A percentile compares a stretch with the other conserved stretches of the same genome.
These are phyloP conservation scores for Aspergillus sergii DNA, from an alignment of 2,329 filamentous ascomycete genomes.

Conservation along the genomic window DNA sequence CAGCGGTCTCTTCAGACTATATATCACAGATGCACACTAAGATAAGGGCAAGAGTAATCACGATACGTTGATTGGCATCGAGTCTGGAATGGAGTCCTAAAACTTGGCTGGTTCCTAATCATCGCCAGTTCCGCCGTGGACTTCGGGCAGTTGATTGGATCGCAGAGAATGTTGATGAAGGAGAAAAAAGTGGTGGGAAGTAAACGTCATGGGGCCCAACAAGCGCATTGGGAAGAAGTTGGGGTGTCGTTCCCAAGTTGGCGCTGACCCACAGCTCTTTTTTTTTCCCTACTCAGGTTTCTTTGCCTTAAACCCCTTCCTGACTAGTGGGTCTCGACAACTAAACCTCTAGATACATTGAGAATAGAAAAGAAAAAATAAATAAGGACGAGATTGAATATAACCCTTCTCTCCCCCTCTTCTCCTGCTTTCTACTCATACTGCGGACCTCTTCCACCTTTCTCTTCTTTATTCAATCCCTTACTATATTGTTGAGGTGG, in stretches of 20 bases:
- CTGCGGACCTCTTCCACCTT: not conserved
- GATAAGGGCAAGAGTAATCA: slow-evolving; percentile 1
- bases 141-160: slow-evolving; percentile 1
- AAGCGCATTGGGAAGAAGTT: slow-evolving; percentile 12
- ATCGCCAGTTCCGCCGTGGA: not conserved
- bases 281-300: slow-evolving; percentile 1
- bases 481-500: slow-evolving; percentile 2
- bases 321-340: not conserved
- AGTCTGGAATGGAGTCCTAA: not conserved
- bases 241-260: slow-evolving; percentile 8
- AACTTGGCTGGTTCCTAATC: not conserved
- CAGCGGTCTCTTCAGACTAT: not conserved
- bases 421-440: not conserved
- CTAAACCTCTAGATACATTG: not conserved
- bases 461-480: not conserved
- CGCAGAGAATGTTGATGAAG: slow-evolving; percentile 1
- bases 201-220: slow-evolving; percentile 17
- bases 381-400: not conserved
- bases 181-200: slow-evolving; percentile 20
- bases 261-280: slow-evolving; percentile 3
- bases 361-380: not conserved
- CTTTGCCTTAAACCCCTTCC: not conserved
- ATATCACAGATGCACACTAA: not conserved
- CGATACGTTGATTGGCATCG: not conserved
- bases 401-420: slow-evolving; percentile 3